These are phyloP conservation scores for Aureobasidium sp. DNA, from an alignment of 2,329 filamentous ascomycete species.

Conservation along the genomic window DNA sequence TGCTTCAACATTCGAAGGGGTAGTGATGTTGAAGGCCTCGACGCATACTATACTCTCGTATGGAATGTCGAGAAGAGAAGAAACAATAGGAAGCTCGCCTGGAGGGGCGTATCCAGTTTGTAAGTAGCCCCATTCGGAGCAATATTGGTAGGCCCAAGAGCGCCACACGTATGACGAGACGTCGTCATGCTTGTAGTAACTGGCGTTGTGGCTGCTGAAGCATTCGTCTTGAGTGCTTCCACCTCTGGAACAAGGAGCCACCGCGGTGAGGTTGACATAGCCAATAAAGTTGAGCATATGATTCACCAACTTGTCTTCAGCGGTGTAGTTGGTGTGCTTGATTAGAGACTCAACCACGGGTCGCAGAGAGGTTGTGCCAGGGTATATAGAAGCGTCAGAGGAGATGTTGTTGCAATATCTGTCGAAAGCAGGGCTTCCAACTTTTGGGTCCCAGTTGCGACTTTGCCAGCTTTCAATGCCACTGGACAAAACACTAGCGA, in stretches of 20 bases:
- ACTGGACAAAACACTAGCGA: not conserved
- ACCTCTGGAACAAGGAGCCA: constrained; percentile 33
- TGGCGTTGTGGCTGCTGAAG: constrained; percentile 44
- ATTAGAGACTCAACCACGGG: constrained; percentile 41
- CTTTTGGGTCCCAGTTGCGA: constrained; percentile 53
- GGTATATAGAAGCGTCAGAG: constrained; percentile 37
- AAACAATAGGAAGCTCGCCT: constrained; percentile 59
- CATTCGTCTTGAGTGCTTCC: constrained; percentile 43
- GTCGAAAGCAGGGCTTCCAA: constrained; percentile 44
- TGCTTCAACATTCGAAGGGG: constrained; percentile 53
- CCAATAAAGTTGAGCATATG: constrained; percentile 52
- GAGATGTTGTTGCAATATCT: constrained; percentile 53
- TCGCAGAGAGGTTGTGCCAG: constrained; percentile 32
- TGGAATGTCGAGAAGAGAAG: constrained; percentile 59
- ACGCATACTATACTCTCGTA: constrained; percentile 58
- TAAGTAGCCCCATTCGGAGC: constrained; percentile 66
- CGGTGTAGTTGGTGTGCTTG: constrained; percentile 40
- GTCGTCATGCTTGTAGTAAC: constrained; percentile 40
- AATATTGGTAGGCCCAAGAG: constrained; percentile 53
- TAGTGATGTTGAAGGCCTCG: constrained; percentile 62
- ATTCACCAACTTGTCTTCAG: constrained; percentile 40
- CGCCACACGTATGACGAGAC: constrained; percentile 39
- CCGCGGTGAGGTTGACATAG: constrained; percentile 43
- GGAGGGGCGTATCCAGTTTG: constrained; percentile 67
- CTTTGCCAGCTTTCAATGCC: constrained; percentile 44